These are phyloP conservation scores for Wickerhamiella azymoides DNA, from an alignment of 805 yeast species.

Conservation along the genomic window DNA sequence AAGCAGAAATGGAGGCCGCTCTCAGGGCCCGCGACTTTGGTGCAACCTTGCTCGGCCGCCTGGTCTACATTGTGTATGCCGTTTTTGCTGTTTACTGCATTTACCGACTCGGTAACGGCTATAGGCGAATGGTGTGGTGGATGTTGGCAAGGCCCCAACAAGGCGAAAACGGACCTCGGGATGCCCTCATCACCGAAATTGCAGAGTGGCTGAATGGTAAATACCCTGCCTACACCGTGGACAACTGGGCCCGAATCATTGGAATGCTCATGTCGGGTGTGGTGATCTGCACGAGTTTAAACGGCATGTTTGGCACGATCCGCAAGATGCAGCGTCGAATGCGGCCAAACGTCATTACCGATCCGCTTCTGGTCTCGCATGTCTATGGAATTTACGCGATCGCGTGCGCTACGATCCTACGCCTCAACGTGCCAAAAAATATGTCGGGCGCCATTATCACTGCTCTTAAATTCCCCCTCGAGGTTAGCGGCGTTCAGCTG, in stretches of 20 bases:
- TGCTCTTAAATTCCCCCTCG: constrained; percentile 30
- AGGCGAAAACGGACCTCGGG: constrained; percentile 14
- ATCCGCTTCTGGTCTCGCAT: constrained; percentile 25
- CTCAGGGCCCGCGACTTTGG: constrained; percentile 18
- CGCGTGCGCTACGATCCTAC: constrained; percentile 29
- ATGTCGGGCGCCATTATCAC: constrained; percentile 29
- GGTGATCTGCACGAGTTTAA: constrained; percentile 25
- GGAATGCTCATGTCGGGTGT: constrained; percentile 29
- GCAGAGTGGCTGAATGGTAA: constrained; percentile 12
- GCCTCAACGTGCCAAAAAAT: constrained; percentile 28
- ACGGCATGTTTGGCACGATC: constrained; percentile 23
- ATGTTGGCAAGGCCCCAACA: constrained; percentile 9
- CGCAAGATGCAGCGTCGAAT: constrained; percentile 12
- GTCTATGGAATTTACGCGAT: constrained; percentile 28
- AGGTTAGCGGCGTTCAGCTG: constrained; percentile 26
- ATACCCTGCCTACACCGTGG: constrained; percentile 19
- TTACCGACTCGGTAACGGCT: constrained; percentile 27
- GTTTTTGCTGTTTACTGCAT: constrained; percentile 29
- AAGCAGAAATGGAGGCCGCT: constrained; percentile 17
- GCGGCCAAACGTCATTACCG: constrained; percentile 10
- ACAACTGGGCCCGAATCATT: constrained; percentile 28
- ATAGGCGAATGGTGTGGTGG: constrained; percentile 19
- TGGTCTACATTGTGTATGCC: constrained; percentile 19
- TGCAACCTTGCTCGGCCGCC: constrained; percentile 23
- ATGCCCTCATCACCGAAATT: constrained; percentile 16